Evolutionary conservation across 2,329 filamentous ascomycete genomes (phyloP), one percentile per base, ranked within the genome.

Genomic region (Lecanicillium sp.): DNA sequence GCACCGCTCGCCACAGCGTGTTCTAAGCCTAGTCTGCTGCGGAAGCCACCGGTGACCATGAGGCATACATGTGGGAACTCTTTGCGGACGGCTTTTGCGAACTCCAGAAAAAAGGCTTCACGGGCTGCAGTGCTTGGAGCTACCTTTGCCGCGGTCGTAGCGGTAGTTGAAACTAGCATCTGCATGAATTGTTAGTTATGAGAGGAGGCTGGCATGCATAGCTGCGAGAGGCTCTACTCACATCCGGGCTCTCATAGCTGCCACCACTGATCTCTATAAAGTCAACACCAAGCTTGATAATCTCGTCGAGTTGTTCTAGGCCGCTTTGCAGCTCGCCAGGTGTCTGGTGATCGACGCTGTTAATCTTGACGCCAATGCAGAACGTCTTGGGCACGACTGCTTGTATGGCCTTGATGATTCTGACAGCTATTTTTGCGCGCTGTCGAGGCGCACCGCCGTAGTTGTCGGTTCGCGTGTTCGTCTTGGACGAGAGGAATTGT

Each of bases 241-340:
- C 70, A 48, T 53, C 54, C 0, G 74, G 67, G 51, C 74, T 59
- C 57, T 78, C 72, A 55, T 73, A 79, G 0, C 59, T 73, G 0
- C 82, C 81, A 1, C 81, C 82, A 19, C 72, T 77, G 27, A 85
- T 70, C 59, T 86, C 80, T 5, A 85, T 65, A 50, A 83, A 84
- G 60, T 85, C 81, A 6, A 84, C 65, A 19, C 61, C 72, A 45
- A 64, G 67, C n/a, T 62, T 60, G 0, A 58, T 59, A 14, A 79
- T 67, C 38, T 66, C 57, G 26, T 62, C 60, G 19, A 82, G 66
- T 56, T 84, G 79, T 47, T 75, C 70, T 43, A 83, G 64, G 30
- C 69, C 73, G 8, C 74, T 20, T 78, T 77, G 63, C 27, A 78
- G 72, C 1, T 75, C 75, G 21, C 70, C 67, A 4, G 32, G 2